phyloP scores from a whole-genome alignment of 108 stramenopile species.

The Pseudonitzschia multiseries region DNA sequence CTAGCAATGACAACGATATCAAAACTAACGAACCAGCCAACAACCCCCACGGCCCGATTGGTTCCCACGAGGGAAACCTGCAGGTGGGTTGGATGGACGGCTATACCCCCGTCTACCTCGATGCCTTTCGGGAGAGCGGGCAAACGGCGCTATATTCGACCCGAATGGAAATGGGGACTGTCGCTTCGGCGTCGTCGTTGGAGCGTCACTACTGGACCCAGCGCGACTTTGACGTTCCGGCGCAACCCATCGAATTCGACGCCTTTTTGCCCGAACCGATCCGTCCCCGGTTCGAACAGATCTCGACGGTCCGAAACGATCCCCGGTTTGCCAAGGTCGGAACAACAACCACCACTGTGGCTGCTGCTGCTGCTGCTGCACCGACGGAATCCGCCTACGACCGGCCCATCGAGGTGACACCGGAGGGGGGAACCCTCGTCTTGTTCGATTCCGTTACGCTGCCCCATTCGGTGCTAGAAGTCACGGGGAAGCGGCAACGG shows the following conservation, averaged over 20 bases:
- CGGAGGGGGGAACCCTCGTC: conserved; percentile 45
- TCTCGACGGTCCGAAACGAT: conserved; percentile 37
- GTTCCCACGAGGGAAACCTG: conserved; percentile 36
- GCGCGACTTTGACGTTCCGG: conserved; percentile 40
- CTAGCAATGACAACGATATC: not conserved
- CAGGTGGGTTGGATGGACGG: conserved; percentile 53
- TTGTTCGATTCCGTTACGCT: conserved; percentile 57
- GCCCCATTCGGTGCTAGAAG: conserved; percentile 48
- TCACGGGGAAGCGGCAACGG: conserved; percentile 37
- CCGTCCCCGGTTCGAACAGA: conserved; percentile 38
- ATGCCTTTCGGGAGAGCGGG: conserved; percentile 28
- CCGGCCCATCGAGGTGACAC: conserved; percentile 17
- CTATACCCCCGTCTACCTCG: conserved; percentile 41
- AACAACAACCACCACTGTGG: too few species aligned
- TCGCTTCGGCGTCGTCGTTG: not conserved
- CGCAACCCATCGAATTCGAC: conserved; percentile 42
- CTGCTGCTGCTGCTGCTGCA: not conserved
- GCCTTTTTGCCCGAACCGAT: conserved; percentile 17
- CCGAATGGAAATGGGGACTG: too few species aligned
- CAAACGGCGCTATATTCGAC: not conserved
- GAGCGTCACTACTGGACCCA: not conserved
- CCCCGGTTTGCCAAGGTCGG: conserved; percentile 27
- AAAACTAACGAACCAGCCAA: not conserved
- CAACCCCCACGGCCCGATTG: conserved; percentile 26
- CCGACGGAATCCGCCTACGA: not conserved